phyloP scores from a whole-genome alignment of 768 basidiomycete species.

The Trametes cingulata region DNA sequence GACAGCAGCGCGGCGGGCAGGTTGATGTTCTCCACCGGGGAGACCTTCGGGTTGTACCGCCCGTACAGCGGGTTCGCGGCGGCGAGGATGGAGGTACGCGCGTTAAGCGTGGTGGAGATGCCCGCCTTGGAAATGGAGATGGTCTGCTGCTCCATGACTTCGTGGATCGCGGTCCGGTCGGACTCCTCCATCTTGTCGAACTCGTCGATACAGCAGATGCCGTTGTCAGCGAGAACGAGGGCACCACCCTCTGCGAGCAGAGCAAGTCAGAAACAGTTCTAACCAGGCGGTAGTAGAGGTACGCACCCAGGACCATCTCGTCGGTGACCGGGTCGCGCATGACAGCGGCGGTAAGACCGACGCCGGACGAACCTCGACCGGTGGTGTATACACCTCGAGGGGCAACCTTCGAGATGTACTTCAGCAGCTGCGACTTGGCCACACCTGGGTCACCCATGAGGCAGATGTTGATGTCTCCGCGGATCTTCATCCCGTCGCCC shows the following conservation, averaged over 20 bases:
- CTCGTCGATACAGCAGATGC: conserved; percentile 99
- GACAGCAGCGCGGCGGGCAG: conserved; percentile 95
- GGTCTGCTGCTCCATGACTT: conserved; percentile 99
- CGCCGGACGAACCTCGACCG: conserved; percentile 97
- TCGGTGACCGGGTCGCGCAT: conserved; percentile 99
- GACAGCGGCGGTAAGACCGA: conserved; percentile 97
- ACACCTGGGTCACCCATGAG: conserved; percentile 99
- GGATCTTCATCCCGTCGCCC: conserved; percentile 98
- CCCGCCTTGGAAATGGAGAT: conserved; percentile 99
- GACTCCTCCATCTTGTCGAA: conserved; percentile 99
- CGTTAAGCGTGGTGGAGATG: conserved; percentile 97
- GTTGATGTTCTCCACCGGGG: conserved; percentile 99
- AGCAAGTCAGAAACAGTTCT: not conserved
- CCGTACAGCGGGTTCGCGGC: conserved; percentile 98
- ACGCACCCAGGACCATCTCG: conserved; percentile 95
- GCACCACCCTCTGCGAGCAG: conserved; percentile 87
- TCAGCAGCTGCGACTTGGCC: conserved; percentile 94
- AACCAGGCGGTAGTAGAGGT: too few relatives aligned
- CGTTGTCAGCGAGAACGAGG: conserved; percentile 98
- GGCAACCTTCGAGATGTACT: conserved; percentile 98
- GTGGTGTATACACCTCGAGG: conserved; percentile 98
- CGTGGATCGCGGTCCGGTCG: conserved; percentile 97
- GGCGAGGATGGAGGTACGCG: conserved; percentile 94
- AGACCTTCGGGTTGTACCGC: conserved; percentile 96
- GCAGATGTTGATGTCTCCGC: conserved; percentile 96